A percentile compares a stretch with the other conserved stretches of the same genome.
Conservation (phyloP, 257 asterid genomes). For the Voacanga thouarsii region DNA sequence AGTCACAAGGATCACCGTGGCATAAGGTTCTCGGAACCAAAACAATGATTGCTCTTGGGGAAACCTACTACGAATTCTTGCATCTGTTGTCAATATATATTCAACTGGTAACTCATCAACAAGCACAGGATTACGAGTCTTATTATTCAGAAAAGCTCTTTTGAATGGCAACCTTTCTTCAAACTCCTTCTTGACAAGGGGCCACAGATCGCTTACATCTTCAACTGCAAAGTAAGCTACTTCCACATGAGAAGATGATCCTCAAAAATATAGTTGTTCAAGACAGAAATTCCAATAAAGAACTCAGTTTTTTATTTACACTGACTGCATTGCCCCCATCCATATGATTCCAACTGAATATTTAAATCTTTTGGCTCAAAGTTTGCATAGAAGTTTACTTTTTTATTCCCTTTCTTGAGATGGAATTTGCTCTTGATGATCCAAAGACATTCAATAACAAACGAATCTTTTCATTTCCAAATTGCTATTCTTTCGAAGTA, state of each 20-base stretch:
- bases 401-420: too few species aligned
- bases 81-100: constrained; percentile 90
- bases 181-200: constrained; percentile 63
- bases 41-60: constrained; percentile 90
- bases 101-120: constrained; percentile 87
- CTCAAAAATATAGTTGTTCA: not conserved
- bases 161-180: constrained; percentile 82
- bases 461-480: too few species aligned
- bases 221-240: constrained; percentile 63
- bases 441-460: too few species aligned
- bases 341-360: too few species aligned
- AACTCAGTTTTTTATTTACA: not conserved
- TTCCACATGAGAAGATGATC: not conserved
- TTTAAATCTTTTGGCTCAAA: too few species aligned
- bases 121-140: constrained; percentile 82
- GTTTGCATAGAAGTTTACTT: too few species aligned
- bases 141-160: constrained; percentile 75
- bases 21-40: constrained; percentile 98
- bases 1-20: constrained; percentile 80
- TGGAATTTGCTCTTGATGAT: too few species aligned
- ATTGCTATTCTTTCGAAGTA: too few species aligned
- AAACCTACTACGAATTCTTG: constrained; percentile 92
- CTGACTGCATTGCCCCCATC: not conserved
- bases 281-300: not conserved
- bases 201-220: constrained; percentile 98